Conservation (phyloP, 768 basidiomycete species). For the Leccinum arenicola region DNA sequence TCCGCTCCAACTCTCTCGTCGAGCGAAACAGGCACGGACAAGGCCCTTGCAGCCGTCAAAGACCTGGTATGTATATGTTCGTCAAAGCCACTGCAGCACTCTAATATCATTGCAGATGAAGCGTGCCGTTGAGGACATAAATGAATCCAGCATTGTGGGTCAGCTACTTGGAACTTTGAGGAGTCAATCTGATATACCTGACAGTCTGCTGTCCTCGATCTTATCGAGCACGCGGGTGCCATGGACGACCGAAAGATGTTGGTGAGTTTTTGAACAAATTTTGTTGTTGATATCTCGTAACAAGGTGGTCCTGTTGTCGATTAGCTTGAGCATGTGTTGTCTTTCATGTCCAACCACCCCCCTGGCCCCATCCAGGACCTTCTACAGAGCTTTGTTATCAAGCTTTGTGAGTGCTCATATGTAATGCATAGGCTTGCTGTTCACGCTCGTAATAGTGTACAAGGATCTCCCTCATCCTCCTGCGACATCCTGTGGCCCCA, state of each 20-base stretch:
- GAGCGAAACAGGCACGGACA: constrained; percentile 18
- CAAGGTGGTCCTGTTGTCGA: neutral
- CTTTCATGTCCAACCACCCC: constrained; percentile 58
- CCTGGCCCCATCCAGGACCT: constrained; percentile 42
- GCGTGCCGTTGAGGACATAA: constrained; percentile 31
- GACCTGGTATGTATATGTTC: constrained; percentile 23
- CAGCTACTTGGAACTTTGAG: rapidly evolving
- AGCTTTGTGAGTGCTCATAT: constrained; percentile 48
- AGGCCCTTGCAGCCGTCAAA: constrained; percentile 28
- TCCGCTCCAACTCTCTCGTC: neutral
- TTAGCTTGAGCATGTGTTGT: constrained; percentile 71
- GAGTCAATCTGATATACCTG: neutral
- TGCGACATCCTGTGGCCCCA: constrained; percentile 58
- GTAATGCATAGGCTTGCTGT: neutral
- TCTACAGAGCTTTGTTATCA: constrained; percentile 39
- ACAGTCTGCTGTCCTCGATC: constrained; percentile 62
- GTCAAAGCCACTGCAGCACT: neutral
- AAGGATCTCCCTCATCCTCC: constrained; percentile 81
- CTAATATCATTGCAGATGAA: constrained; percentile 20
- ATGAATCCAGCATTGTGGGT: constrained; percentile 28
- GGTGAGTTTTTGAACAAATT: constrained; percentile 39
- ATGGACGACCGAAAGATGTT: constrained; percentile 78
- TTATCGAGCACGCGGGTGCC: constrained; percentile 53
- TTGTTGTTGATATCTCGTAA: neutral
- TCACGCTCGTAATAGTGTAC: constrained; percentile 50